Conservation (phyloP, 1,284 basidiomycete species). For the Malassezia japonica region DNA sequence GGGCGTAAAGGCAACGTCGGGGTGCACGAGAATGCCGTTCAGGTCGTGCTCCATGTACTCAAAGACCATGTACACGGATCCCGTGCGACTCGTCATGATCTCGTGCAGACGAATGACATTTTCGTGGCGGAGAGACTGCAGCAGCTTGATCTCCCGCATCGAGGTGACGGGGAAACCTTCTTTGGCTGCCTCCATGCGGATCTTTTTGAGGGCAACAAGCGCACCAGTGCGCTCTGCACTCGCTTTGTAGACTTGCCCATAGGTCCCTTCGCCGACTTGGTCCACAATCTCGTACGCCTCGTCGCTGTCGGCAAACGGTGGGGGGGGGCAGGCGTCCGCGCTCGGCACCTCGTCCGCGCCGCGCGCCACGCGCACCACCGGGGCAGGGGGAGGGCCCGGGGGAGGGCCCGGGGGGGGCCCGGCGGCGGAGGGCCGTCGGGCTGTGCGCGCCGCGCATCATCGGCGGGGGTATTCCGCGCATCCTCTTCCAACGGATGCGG, state of each 20-base stretch:
- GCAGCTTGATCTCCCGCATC: slow-evolving; percentile 94
- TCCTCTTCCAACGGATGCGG: too few species aligned
- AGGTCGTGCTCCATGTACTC: slow-evolving; percentile 99
- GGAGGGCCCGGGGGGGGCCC: slow-evolving; percentile 1
- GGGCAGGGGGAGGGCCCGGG: neutral
- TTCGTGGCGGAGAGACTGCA: slow-evolving; percentile 78
- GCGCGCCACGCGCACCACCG: neutral
- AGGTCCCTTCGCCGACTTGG: slow-evolving; percentile 96
- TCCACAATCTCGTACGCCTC: slow-evolving; percentile 74
- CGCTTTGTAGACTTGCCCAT: slow-evolving; percentile 98
- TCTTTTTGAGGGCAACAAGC: slow-evolving; percentile 86
- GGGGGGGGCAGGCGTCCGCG: neutral
- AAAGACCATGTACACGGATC: slow-evolving; percentile 96
- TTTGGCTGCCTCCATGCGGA: slow-evolving; percentile 92
- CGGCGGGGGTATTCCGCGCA: too few species aligned
- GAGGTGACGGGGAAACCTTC: slow-evolving; percentile 99
- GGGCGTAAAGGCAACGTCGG: slow-evolving; percentile 66
- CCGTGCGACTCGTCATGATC: slow-evolving; percentile 93
- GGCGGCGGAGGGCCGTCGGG: neutral
- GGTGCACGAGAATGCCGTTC: slow-evolving; percentile 86
- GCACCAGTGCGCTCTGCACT: slow-evolving; percentile 65
- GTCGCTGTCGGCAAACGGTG: neutral
- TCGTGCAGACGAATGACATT: slow-evolving; percentile 85
- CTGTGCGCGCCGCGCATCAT: neutral
- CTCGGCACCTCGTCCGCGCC: neutral